These are phyloP conservation scores for Cokeromyces recurvatus DNA, from an alignment of 371 early-diverging fungal species.

Conservation along the genomic window DNA sequence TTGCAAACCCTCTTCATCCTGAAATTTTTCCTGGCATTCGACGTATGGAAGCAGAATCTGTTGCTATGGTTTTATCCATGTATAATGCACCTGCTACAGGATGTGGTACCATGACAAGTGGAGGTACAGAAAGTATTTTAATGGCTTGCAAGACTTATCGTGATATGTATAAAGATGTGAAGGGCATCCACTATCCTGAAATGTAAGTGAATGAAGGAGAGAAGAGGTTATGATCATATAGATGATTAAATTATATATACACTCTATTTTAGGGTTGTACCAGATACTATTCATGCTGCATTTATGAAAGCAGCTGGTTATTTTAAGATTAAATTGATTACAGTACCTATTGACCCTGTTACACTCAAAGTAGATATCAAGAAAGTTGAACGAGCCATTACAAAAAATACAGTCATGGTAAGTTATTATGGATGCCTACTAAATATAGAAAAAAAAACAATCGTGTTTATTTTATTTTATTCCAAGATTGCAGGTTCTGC, in stretches of 20 bases:
- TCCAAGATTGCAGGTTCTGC: constrained; percentile 83
- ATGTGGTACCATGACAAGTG: constrained; percentile 87
- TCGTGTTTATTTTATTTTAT: not conserved
- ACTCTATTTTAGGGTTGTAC: constrained; percentile 85
- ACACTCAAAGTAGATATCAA: constrained; percentile 75
- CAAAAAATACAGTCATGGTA: constrained; percentile 86
- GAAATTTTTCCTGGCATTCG: constrained; percentile 95
- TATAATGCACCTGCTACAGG: constrained; percentile 76
- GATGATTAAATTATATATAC: too few species aligned
- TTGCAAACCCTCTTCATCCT: constrained; percentile 92
- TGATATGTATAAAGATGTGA: constrained; percentile 65
- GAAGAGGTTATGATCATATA: too few species aligned
- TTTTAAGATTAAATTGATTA: constrained; percentile 83
- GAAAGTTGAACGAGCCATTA: constrained; percentile 75
- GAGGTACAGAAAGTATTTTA: constrained; percentile 92
- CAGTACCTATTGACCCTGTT: constrained; percentile 78
- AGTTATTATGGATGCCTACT: too few species aligned
- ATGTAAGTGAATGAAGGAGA: constrained; percentile 78
- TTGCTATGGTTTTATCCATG: constrained; percentile 84
- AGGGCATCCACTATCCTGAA: constrained; percentile 85
- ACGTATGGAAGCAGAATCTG: constrained; percentile 92
- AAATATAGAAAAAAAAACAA: not conserved
- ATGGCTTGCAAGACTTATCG: constrained; percentile 92
- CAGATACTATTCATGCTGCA: constrained; percentile 90
- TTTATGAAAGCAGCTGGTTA: constrained; percentile 94